Evolutionary conservation across 495 filamentous ascomycete genomes (phyloP), one percentile per base, ranked within the genome.

Genomic region (Annulohypoxylon nitens): DNA sequence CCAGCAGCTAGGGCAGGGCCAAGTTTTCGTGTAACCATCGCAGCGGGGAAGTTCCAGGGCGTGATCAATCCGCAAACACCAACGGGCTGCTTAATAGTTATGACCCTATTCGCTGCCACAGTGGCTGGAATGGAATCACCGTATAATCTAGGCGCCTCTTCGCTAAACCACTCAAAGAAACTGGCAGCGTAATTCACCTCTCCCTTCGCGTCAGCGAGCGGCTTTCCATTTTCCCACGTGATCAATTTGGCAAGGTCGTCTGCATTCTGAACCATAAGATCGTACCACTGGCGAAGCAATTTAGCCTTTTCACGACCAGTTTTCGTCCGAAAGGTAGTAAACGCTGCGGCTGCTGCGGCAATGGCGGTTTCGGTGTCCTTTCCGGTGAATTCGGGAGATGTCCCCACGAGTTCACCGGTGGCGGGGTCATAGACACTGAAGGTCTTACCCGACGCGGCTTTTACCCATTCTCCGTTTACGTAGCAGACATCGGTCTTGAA

Each of bases 21-120:
- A 64, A 95, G 89, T 81, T 97, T 97, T 26, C 94, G 84, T 2
- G 94, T 95, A 73, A 97, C 91, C 94, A 97, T 97, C 6, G 94
- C 94, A 7, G 92, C 91, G 2, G 94, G 94, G 81, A 97, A 97
- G 82, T 97, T 97, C 94, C 94, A 97, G 25, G 96, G 96, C 20
- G 96, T 98, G 78, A 99, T 97, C 36, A 99, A 83, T 11, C 94
- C 95, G 75, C 93, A 97, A 11, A 99, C 95, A 70, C 96, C 96
- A 51, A 98, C 89, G 5, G 96, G 95, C 81, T 98, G 90, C 80
- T 92, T 93, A 23, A 93, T 78, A 0, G 93, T 95, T 33, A 92
- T 86, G 2, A 95, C 85, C n/a, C 93, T 86, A 82, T 94, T 95
- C 0, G 88, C 90, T 0, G 90, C 81, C 5, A 91, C 81, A 8